phyloP scores from a whole-genome alignment of 306 rosid genomes.

The Luffa acutangula region DNA sequence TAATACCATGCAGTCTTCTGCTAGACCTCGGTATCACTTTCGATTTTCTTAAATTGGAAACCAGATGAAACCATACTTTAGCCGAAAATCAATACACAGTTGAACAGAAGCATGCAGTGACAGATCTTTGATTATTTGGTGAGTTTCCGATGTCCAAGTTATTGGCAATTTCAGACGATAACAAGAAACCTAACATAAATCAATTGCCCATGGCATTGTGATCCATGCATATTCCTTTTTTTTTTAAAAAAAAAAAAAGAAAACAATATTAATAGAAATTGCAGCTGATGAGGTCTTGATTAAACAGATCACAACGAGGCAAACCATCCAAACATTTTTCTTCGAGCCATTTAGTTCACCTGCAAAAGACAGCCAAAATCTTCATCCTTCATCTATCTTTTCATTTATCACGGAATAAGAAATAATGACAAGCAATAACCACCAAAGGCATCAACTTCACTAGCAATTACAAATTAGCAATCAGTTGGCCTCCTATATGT shows the following conservation, averaged over 20 bases:
- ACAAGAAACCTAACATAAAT: neutral
- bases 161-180: neutral
- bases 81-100: neutral
- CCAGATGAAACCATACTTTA: neutral
- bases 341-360: slow-evolving; percentile 3
- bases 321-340: slow-evolving; percentile 1
- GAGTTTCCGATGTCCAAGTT: neutral
- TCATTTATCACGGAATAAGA: neutral
- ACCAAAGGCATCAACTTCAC: neutral
- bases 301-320: neutral
- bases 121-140: neutral
- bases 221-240: slow-evolving; percentile 1
- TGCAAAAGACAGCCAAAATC: neutral
- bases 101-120: neutral
- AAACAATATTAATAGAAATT: neutral
- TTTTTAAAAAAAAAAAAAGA: neutral
- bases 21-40: neutral
- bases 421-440: neutral
- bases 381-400: neutral
- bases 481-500: neutral
- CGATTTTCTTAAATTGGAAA: neutral
- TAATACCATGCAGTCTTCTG: neutral
- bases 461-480: neutral
- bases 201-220: neutral
- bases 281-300: neutral